phyloP scores from a whole-genome alignment of 805 yeast genomes.

The Metschnikowia sp. region DNA sequence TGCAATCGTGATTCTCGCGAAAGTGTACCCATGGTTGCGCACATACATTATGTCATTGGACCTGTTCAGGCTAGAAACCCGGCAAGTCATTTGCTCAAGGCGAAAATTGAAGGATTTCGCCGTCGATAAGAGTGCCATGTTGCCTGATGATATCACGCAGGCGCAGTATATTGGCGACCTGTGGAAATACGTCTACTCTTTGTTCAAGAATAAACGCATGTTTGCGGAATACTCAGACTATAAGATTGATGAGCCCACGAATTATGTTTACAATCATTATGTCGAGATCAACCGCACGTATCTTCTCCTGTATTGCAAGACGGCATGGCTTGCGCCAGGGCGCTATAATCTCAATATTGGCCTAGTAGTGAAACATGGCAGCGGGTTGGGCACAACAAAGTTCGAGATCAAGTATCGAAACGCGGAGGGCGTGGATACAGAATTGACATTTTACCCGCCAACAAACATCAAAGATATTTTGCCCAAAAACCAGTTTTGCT shows the following conservation, averaged over 20 bases:
- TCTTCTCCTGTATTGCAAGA: conserved; percentile 43
- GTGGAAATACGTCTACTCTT: conserved; percentile 51
- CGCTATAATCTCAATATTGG: conserved; percentile 50
- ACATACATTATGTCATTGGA: conserved; percentile 40
- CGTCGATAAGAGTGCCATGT: background rate
- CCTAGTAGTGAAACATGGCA: conserved; percentile 48
- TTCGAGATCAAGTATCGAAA: conserved; percentile 42
- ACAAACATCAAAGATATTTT: conserved; percentile 53
- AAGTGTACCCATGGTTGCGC: conserved; percentile 37
- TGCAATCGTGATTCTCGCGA: conserved; percentile 27
- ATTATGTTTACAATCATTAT: conserved; percentile 41
- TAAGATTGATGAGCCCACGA: conserved; percentile 46
- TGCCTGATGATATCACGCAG: background rate
- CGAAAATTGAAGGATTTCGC: conserved; percentile 26
- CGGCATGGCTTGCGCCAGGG: conserved; percentile 47
- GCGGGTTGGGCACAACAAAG: conserved; percentile 57
- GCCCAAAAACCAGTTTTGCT: conserved; percentile 49
- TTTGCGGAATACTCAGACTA: conserved; percentile 47
- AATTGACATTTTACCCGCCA: conserved; percentile 51
- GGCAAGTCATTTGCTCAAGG: conserved; percentile 27
- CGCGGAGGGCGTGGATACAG: conserved; percentile 23
- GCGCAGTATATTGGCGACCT: conserved; percentile 43
- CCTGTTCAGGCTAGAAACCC: conserved; percentile 25
- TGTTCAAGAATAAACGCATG: conserved; percentile 49
- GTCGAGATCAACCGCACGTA: conserved; percentile 51